Conservation (phyloP, 2,329 filamentous ascomycete species). For the Exophiala sp. region DNA sequence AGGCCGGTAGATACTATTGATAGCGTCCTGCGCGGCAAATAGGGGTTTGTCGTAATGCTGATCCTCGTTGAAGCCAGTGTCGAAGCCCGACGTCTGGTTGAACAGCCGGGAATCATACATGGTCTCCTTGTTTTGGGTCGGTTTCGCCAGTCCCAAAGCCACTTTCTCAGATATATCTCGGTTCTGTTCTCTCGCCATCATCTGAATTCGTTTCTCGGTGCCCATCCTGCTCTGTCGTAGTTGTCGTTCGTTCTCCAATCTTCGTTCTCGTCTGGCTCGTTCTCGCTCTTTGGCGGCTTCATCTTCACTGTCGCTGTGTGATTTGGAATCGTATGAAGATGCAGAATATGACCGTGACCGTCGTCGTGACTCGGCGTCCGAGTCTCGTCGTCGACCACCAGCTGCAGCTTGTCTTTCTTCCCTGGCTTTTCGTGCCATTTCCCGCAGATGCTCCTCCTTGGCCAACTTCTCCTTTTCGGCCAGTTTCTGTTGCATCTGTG, state of each 20-base stretch:
- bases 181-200: slow-evolving; percentile 91
- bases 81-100: slow-evolving; percentile 87
- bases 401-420: slow-evolving; percentile 62
- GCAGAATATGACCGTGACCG: slow-evolving; percentile 29
- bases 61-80: slow-evolving; percentile 92
- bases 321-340: slow-evolving; percentile 40
- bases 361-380: slow-evolving; percentile 30
- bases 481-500: slow-evolving; percentile 93
- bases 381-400: slow-evolving; percentile 39
- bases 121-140: slow-evolving; percentile 80
- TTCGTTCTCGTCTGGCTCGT: slow-evolving; percentile 67
- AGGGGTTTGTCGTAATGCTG: slow-evolving; percentile 95
- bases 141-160: slow-evolving; percentile 87
- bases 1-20: slow-evolving; percentile 88
- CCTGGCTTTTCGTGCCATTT: slow-evolving; percentile 82
- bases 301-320: slow-evolving; percentile 52
- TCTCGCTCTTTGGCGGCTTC: slow-evolving; percentile 70
- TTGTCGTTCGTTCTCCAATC: slow-evolving; percentile 79
- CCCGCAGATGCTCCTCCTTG: slow-evolving; percentile 86
- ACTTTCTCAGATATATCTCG: slow-evolving; percentile 97
- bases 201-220: slow-evolving; percentile 80
- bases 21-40: slow-evolving; percentile 90
- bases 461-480: slow-evolving; percentile 90
- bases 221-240: slow-evolving; percentile 93
- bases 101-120: slow-evolving; percentile 98